Conservation (phyloP, 345 rosid genomes). For the Nasturtium officinale region DNA sequence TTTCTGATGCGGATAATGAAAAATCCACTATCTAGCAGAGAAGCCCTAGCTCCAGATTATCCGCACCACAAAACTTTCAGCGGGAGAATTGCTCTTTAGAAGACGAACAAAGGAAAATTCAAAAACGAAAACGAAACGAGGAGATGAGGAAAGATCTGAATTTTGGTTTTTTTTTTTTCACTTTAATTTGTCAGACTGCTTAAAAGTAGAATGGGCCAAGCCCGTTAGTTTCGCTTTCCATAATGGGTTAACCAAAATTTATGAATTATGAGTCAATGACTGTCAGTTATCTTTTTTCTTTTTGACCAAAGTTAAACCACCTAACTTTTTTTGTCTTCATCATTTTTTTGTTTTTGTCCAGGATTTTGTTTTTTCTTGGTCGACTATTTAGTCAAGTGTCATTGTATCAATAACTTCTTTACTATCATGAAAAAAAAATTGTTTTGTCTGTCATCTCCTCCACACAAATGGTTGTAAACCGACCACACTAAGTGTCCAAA, state of each 20-base stretch:
- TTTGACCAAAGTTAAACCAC: not conserved
- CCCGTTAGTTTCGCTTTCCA: not conserved
- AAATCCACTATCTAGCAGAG: slow-evolving; percentile 13
- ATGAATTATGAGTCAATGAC: not conserved
- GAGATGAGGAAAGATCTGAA: slow-evolving; percentile 12
- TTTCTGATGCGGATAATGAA: slow-evolving; percentile 14
- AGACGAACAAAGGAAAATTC: not conserved
- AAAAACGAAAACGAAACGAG: not conserved
- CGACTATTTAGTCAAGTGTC: not conserved
- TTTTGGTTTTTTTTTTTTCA: slow-evolving; percentile 12
- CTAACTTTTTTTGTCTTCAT: not conserved
- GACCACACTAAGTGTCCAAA: slow-evolving; percentile 22
- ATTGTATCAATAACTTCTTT: not conserved
- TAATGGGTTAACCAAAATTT: slow-evolving; percentile 8
- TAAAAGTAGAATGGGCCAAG: not conserved
- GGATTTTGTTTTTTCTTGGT: not conserved
- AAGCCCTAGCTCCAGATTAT: slow-evolving; percentile 20
- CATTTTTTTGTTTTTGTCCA: not conserved
- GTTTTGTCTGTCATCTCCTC: slow-evolving; percentile 29
- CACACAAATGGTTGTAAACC: slow-evolving; percentile 19
- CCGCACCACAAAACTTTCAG: slow-evolving; percentile 10
- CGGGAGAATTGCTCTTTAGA: not conserved
- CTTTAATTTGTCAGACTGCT: not conserved
- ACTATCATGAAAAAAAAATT: not conserved
- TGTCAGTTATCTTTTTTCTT: not conserved